Percentiles rank a stretch among this genome's conserved stretches.
phyloP scores from a whole-genome alignment of 441 rosid genomes.

The Pelargonium fulgidum region DNA sequence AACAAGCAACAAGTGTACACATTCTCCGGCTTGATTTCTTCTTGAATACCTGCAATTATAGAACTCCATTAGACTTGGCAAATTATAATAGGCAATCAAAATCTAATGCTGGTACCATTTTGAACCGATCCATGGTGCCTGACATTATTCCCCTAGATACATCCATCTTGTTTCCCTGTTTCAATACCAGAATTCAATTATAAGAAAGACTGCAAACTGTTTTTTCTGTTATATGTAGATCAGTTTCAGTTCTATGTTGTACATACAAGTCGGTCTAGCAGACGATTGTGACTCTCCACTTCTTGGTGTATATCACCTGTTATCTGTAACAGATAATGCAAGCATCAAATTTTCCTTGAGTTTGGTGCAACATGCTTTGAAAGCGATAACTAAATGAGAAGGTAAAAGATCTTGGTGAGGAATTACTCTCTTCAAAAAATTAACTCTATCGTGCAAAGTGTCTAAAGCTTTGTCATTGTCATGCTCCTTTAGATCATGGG shows the following conservation, averaged over 20 bases:
- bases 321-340: slow-evolving; percentile 34
- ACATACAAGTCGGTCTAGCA: slow-evolving; percentile 63
- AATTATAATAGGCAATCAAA: slow-evolving; percentile 3
- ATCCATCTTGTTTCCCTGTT: slow-evolving; percentile 80
- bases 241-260: slow-evolving; percentile 12
- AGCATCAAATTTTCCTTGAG: neutral
- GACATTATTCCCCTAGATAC: slow-evolving; percentile 77
- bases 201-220: neutral
- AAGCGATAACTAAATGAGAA: slow-evolving; percentile 5
- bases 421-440: slow-evolving; percentile 66
- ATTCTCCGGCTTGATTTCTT: slow-evolving; percentile 65
- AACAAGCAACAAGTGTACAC: slow-evolving; percentile 50
- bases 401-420: slow-evolving; percentile 12
- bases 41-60: slow-evolving; percentile 64
- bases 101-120: slow-evolving; percentile 41
- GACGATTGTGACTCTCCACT: slow-evolving; percentile 71
- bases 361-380: neutral
- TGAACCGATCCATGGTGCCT: slow-evolving; percentile 80
- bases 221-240: neutral
- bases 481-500: slow-evolving; percentile 45
- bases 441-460: slow-evolving; percentile 59
- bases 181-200: slow-evolving; percentile 19
- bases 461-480: slow-evolving; percentile 68
- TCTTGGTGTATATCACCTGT: slow-evolving; percentile 84
- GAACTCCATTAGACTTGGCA: slow-evolving; percentile 9